These are phyloP conservation scores for Beauveria medogensis DNA, from an alignment of 2,329 filamentous ascomycete species.

Conservation along the genomic window DNA sequence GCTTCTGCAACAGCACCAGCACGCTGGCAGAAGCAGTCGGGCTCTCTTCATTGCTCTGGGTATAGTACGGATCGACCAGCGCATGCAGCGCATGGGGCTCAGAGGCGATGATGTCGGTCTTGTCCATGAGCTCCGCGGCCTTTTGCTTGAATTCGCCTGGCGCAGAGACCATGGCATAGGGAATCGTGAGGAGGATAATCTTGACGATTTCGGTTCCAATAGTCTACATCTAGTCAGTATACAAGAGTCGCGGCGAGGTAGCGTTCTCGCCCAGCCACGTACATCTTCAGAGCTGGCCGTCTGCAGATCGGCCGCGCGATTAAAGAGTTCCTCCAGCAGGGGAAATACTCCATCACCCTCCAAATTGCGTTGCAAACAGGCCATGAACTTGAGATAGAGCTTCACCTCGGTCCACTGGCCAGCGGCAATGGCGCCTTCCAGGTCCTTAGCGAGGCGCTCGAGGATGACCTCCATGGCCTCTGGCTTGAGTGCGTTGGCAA, in stretches of 20 bases:
- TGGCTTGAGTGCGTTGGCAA: slow-evolving; percentile 68
- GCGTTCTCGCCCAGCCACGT: slow-evolving; percentile 29
- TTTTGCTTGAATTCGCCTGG: slow-evolving; percentile 63
- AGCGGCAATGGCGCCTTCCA: slow-evolving; percentile 58
- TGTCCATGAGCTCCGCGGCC: slow-evolving; percentile 74
- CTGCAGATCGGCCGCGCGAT: slow-evolving; percentile 83
- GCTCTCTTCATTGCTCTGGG: slow-evolving; percentile 53
- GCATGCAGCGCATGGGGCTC: slow-evolving; percentile 79
- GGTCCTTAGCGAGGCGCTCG: slow-evolving; percentile 47
- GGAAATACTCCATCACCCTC: slow-evolving; percentile 80
- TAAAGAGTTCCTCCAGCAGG: slow-evolving; percentile 83
- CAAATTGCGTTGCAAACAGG: slow-evolving; percentile 72
- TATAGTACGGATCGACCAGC: slow-evolving; percentile 77
- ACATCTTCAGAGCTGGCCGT: slow-evolving; percentile 90
- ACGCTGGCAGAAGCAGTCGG: slow-evolving; percentile 59
- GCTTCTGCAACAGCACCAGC: slow-evolving; percentile 75
- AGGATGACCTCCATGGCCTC: slow-evolving; percentile 68
- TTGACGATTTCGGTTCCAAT: slow-evolving; percentile 85
- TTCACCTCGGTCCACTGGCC: slow-evolving; percentile 90
- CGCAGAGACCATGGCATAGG: slow-evolving; percentile 74
- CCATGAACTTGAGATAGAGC: slow-evolving; percentile 79
- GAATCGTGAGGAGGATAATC: slow-evolving; percentile 89
- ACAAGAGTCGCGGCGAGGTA: not conserved
- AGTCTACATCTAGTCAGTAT: slow-evolving; percentile 32
- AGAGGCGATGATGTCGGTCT: slow-evolving; percentile 89